Base-by-base conservation (phyloP, 2,329 filamentous ascomycete species). In the Cladosporium sp. region DNA sequence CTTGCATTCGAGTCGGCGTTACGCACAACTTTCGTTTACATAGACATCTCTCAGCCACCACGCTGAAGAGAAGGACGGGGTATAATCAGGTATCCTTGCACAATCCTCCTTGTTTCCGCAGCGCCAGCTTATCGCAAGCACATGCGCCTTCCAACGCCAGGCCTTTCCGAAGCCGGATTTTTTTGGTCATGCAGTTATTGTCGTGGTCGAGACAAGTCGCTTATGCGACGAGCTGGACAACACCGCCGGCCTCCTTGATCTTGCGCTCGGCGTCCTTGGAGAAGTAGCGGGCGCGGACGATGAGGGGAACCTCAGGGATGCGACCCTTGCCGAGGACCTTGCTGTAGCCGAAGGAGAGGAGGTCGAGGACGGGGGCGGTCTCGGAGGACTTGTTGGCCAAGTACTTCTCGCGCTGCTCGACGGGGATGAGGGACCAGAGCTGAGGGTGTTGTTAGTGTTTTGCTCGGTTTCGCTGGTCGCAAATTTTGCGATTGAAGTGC, bases 241-340 rank as follows among this genome's bases (percentile, higher is more conserved):
- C 90, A 81, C 93, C 93, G 79, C 94, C 94, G 74, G 92, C 93
- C 80, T 94, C 91, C 78, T 90, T 96, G 82, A 99, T 97, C 89
- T 99, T 99, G 83, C 90, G 85, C 88, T 99, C 94, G 70, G 94
- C 94, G 78, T 96, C 88, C 78, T 89, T 89, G 85, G 88, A 92
- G 81, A 99, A 90, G 84, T 92, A 97, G 78, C 94, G 85, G 71
- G 94, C 93, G 76, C 90, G 90, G 69, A 99, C 92, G 74, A 99
- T 90, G 73, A 99, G 80, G 70, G 94, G 94, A 74, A 97, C 86
- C 75, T 93, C 84, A 74, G 94, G 93, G 73, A 97, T 84, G 75
- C 93, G 88, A 80, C 94, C 94, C 88, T 99, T 99, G 78, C 94
- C 95, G 76, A 99, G 89, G 70, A 99, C 87, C 85, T 99, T 99